These are phyloP conservation scores for Tetrapisispora arboricola DNA, from an alignment of 805 yeast genomes.

Conservation along the genomic window DNA sequence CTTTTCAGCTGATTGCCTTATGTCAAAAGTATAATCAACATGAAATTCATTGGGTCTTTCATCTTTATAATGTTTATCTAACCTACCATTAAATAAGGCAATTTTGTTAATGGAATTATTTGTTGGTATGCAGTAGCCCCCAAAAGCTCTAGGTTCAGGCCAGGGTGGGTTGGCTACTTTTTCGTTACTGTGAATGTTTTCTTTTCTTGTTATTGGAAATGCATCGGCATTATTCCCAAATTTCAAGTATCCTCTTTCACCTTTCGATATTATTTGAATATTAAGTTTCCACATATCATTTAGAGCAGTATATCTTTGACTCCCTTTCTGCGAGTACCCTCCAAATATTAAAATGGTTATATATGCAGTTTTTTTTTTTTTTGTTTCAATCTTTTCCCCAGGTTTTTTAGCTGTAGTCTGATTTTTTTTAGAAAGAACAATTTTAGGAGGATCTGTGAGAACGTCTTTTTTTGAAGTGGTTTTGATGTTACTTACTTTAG, in stretches of 20 bases:
- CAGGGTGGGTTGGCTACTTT: slow-evolving; percentile 6
- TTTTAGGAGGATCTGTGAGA: background rate
- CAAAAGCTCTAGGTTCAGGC: slow-evolving; percentile 31
- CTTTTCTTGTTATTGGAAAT: slow-evolving; percentile 15
- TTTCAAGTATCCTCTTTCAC: slow-evolving; percentile 26
- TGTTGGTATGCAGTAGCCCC: slow-evolving; percentile 17
- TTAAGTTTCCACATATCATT: slow-evolving; percentile 36
- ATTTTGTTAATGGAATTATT: background rate
- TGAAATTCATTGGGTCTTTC: background rate
- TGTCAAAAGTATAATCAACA: background rate
- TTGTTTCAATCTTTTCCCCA: background rate
- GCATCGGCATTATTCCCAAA: slow-evolving; percentile 30
- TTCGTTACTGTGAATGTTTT: slow-evolving; percentile 5
- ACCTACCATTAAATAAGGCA: background rate
- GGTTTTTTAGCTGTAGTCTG: background rate
- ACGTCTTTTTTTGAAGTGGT: no score
- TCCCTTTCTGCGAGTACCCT: slow-evolving; percentile 32
- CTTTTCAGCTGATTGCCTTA: background rate
- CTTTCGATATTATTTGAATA: slow-evolving; percentile 29
- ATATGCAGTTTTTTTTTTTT: background rate
- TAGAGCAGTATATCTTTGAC: slow-evolving; percentile 26
- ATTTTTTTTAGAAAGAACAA: background rate
- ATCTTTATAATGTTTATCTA: background rate
- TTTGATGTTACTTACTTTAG: background rate
- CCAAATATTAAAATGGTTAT: slow-evolving; percentile 32